A percentile compares a stretch with the other conserved stretches of the same genome.
These are phyloP conservation scores for Chlamydomonas sphaeroides DNA, from an alignment of 139 green algal genomes.

Conservation along the genomic window DNA sequence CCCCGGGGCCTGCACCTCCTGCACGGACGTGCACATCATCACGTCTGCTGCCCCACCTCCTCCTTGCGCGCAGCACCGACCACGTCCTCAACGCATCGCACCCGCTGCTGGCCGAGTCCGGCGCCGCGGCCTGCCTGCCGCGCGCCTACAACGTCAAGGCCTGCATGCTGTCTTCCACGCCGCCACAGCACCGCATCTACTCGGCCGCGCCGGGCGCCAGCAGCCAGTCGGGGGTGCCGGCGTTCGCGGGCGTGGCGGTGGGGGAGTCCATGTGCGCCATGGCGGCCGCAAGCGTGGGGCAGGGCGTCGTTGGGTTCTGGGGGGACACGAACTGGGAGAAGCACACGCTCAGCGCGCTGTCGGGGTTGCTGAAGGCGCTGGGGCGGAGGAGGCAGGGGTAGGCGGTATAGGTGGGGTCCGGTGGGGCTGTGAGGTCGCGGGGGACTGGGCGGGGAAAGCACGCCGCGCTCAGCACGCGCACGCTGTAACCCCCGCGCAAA, in stretches of 20 bases:
- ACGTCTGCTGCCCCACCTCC: neutral
- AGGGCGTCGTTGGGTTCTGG: constrained; percentile 11
- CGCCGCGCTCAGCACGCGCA: no score
- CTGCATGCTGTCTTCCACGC: constrained; percentile 24
- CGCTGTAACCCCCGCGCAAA: no score
- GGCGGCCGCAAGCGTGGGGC: neutral
- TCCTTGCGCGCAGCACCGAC: constrained; percentile 20
- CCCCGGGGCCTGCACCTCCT: no score
- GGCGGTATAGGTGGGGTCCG: no score
- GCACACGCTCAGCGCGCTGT: no score
- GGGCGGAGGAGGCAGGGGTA: no score
- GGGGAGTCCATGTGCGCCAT: neutral
- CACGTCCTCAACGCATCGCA: constrained; percentile 1
- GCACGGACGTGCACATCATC: neutral
- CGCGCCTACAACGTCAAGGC: constrained; percentile 29
- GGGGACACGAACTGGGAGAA: constrained; percentile 37
- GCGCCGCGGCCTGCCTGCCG: neutral
- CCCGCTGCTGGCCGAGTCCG: constrained; percentile 12
- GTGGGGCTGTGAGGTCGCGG: no score
- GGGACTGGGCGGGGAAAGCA: no score
- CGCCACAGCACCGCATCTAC: neutral
- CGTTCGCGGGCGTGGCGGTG: constrained; percentile 6
- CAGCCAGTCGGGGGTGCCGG: constrained; percentile 12
- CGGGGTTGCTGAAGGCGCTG: no score
- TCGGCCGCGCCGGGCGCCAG: neutral